Base-by-base conservation (phyloP, 805 yeast species). In the Sungouiella blattae region DNA sequence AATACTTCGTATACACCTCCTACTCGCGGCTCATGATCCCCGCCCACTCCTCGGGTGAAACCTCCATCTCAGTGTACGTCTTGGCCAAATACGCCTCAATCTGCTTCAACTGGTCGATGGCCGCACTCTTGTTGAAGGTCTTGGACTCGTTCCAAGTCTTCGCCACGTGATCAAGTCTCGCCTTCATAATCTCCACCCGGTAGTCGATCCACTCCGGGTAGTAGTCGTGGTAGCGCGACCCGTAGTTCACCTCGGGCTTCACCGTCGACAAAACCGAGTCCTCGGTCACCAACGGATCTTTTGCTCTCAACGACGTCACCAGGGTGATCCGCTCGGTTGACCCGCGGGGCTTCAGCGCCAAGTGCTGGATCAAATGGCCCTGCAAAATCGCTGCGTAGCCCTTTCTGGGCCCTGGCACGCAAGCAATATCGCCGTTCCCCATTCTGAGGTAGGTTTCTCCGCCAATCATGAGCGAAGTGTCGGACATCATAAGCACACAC, bases 401-500 rank as follows among this genome's bases (percentile, higher is more conserved):
- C 33, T 32, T 34, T 11, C 35, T 37, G 5, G 52, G 52, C 3
- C 50, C 52, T 6, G 39, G 27, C 3, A 45, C 49, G 9, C 41
- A 35, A 5, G 51, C 47, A 23, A 46, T 32, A 24, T 36, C 41
- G 20, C 26, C 13, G 44, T 60, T 52, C 4, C 75, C 76, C 53
- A 64, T 72, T 41, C 73, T 64, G 42, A 76, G 62, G 18, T 72
- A 63, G 2, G 82, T 76, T 50, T 77, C 83, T 32, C 83, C 83
- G 18, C 83, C 83, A 52, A 71, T 60, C 82, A 77, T 77, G 29
- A 63, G 56, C 2, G 69, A 43, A 6, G 83, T 78, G 49, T 77
- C 82, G 21, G 77, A 70, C 29, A 78, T 50, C 84, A 78, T 78
- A 40, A 77, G 62, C 11, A 78, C 83, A 55, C 82, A 78, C 13